Base-by-base conservation (phyloP, 2,329 filamentous ascomycete genomes). In the Aspergillus sergii region DNA sequence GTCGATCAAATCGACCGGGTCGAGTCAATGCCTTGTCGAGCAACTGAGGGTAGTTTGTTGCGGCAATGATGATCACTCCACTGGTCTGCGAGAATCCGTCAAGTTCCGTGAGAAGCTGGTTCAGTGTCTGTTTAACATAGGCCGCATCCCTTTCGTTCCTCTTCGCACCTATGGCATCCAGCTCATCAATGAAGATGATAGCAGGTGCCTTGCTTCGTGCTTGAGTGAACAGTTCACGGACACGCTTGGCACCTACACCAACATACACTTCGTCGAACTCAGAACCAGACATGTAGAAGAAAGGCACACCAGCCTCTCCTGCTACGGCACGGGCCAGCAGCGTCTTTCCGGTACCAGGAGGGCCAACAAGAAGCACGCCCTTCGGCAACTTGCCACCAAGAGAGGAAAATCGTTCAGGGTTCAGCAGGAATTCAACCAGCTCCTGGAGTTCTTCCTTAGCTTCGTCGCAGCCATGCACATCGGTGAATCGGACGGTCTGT, bases 261-360 rank as follows among this genome's bases (percentile, higher is more conserved):
- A 99, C 96, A 74, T 97, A 99, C 58, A 99, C 91, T 79, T 99
- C 95, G 74, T 99, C 95, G 75, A 99, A 99, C 78, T 99, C 95
- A 63, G 93, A 96, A 57, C 95, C 95, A 74, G 95, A 99, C 94
- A 99, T 98, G 85, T 97, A 99, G 85, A 98, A 99, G 85, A 99
- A 99, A 1, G 95, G 95, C 21, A 99, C 95, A 61, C 94, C 95
- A 59, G 95, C 94, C 82, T 99, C 95, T 58, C 95, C 95, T 55
- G 95, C 95, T 64, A 99, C 95, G 60, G 95, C 96, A 73, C 95
- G 90, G 66, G 95, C 95, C 65, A 99, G 87, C 46, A 99, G 87
- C 14, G 95, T 99, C 82, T 99, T 99, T 81, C 95, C 95, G 65
- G 95, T 99, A 82, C 95, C 95, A 58, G 95, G 95, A 74, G 95